phyloP scores from a whole-genome alignment of 768 basidiomycete genomes.

The Mycena amicta region DNA sequence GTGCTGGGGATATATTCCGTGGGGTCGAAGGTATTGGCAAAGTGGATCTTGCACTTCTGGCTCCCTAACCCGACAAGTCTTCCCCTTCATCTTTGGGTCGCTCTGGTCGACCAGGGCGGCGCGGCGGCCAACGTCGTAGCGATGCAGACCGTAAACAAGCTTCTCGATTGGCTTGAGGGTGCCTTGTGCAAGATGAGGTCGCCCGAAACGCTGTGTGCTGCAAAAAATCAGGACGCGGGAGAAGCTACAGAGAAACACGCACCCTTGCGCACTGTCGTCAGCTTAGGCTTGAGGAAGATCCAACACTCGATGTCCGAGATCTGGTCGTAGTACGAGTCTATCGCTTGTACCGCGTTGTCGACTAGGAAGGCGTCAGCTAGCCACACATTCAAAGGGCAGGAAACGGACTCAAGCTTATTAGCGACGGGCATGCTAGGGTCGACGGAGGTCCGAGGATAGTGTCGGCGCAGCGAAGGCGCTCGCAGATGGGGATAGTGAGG shows the following conservation, averaged over 20 bases:
- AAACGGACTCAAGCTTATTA: conserved; percentile 53
- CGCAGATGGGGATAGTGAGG: conserved; percentile 55
- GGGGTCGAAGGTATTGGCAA: conserved; percentile 75
- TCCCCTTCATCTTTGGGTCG: conserved; percentile 19
- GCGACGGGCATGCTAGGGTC: conserved; percentile 50
- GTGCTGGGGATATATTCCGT: conserved; percentile 67
- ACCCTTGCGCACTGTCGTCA: conserved; percentile 62
- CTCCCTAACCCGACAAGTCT: conserved; percentile 52
- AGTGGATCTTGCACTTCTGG: conserved; percentile 56
- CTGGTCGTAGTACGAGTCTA: conserved; percentile 66
- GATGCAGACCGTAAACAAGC: conserved; percentile 62
- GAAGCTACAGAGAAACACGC: conserved; percentile 26
- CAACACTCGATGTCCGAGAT: conserved; percentile 60
- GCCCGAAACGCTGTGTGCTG: conserved; percentile 74
- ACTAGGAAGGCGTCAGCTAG: conserved; percentile 43
- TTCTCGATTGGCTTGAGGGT: conserved; percentile 71
- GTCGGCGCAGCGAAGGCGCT: conserved; percentile 57
- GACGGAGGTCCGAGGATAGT: conserved; percentile 63
- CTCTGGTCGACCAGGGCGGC: conserved; percentile 47
- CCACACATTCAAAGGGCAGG: not conserved
- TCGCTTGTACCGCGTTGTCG: conserved; percentile 64
- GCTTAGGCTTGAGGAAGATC: conserved; percentile 59
- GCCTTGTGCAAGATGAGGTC: conserved; percentile 73
- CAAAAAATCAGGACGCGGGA: not conserved
- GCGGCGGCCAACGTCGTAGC: conserved; percentile 66